phyloP scores from a whole-genome alignment of 805 yeast genomes.

The Debaryomyces prosopidis region DNA sequence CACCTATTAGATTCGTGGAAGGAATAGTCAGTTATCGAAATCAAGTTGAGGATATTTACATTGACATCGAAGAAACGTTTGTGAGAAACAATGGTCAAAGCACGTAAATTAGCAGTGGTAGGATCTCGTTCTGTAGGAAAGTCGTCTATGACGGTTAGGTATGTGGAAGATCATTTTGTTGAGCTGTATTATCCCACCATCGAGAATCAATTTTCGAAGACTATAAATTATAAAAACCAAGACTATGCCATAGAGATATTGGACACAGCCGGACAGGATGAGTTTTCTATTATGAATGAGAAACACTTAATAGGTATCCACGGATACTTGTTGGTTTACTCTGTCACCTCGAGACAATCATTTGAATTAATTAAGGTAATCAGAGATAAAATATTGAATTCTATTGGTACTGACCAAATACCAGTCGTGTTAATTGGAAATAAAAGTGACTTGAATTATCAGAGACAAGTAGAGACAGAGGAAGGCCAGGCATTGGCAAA shows the following conservation, averaged over 20 bases:
- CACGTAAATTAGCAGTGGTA: constrained; percentile 80
- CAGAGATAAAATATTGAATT: constrained; percentile 80
- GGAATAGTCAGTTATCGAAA: background rate
- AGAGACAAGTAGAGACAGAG: constrained; percentile 60
- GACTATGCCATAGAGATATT: constrained; percentile 80
- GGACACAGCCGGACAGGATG: constrained; percentile 95
- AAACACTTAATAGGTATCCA: constrained; percentile 79
- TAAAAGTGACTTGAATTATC: constrained; percentile 63
- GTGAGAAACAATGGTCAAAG: constrained; percentile 36
- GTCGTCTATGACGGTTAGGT: constrained; percentile 81
- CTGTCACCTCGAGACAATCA: constrained; percentile 74
- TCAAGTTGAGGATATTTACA: background rate
- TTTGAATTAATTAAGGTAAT: constrained; percentile 76
- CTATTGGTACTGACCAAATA: constrained; percentile 49
- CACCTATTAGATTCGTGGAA: too few species aligned
- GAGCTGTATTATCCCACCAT: constrained; percentile 91
- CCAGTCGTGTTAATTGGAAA: constrained; percentile 66
- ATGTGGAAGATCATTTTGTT: constrained; percentile 84
- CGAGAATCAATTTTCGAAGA: constrained; percentile 79
- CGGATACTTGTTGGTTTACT: constrained; percentile 80
- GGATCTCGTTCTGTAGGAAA: constrained; percentile 90
- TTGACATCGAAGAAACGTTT: background rate
- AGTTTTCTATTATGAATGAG: constrained; percentile 76
- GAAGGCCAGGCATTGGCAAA: constrained; percentile 50
- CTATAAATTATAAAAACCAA: constrained; percentile 65